Conservation (phyloP, 108 stramenopile genomes). For the Aurantiochytrium sp. region DNA sequence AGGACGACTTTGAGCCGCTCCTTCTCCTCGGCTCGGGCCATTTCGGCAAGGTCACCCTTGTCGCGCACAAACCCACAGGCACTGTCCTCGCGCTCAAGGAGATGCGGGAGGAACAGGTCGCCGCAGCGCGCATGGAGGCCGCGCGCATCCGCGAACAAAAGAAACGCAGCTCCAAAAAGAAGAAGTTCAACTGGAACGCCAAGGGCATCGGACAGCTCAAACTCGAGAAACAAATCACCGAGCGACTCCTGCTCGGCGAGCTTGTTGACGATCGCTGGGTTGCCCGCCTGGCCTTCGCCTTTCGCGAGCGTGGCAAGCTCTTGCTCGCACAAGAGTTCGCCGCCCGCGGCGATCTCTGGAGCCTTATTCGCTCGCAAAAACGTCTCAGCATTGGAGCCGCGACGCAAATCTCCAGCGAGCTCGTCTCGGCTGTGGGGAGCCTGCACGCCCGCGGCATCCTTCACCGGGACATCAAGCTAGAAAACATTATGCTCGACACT, state of each 20-base stretch:
- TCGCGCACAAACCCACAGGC: background rate
- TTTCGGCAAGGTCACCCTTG: background rate
- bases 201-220: background rate
- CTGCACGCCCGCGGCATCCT: constrained; percentile 67
- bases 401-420: constrained; percentile 43
- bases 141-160: background rate
- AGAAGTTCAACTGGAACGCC: background rate
- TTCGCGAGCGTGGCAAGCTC: constrained; percentile 1
- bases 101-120: background rate
- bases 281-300: background rate
- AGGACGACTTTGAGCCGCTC: background rate
- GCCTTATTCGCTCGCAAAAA: background rate
- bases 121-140: background rate
- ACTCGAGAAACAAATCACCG: background rate
- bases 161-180: background rate
- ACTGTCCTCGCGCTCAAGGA: constrained; percentile 12
- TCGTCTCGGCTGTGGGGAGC: constrained; percentile 63
- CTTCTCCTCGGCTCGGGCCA: background rate
- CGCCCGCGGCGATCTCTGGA: background rate
- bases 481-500: constrained; percentile 78
- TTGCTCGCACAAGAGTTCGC: background rate
- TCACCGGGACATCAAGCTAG: constrained; percentile 95
- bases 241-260: background rate
- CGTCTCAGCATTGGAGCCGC: constrained; percentile 68
- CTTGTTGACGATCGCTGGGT: background rate